These are phyloP conservation scores for Cutaneotrichosporon cutaneum DNA, from an alignment of 1,284 basidiomycete species.

Conservation along the genomic window DNA sequence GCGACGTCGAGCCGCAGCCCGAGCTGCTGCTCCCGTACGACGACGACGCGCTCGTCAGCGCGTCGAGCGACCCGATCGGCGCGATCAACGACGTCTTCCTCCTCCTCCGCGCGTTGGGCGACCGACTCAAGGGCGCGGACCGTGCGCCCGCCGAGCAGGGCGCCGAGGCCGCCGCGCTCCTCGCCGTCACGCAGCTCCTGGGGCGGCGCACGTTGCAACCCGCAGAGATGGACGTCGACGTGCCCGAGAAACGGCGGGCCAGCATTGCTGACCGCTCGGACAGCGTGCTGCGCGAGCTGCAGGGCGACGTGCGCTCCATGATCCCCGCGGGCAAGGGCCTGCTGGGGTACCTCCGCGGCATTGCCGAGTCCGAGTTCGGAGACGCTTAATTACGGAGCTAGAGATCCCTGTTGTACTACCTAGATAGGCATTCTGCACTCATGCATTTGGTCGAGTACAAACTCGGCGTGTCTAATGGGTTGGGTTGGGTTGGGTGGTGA, in stretches of 20 bases:
- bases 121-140: conserved; percentile 58
- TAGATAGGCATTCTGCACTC: background rate
- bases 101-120: conserved; percentile 52
- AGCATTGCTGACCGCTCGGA: conserved; percentile 8
- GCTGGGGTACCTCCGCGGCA: conserved; percentile 58
- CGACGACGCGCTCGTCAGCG: conserved; percentile 22
- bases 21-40: conserved; percentile 21
- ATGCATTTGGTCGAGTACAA: background rate
- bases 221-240: conserved; percentile 52
- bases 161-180: conserved; percentile 49
- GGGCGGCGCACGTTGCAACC: conserved; percentile 59
- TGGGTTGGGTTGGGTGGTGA: background rate
- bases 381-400: background rate
- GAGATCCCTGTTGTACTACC: background rate
- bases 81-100: conserved; percentile 67
- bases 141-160: conserved; percentile 56
- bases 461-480: background rate
- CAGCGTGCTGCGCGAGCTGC: conserved; percentile 63
- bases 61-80: conserved; percentile 38
- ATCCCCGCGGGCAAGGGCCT: conserved; percentile 59
- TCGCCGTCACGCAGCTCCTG: conserved; percentile 36
- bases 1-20: conserved; percentile 62
- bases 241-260: conserved; percentile 38
- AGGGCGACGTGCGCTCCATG: conserved; percentile 66
- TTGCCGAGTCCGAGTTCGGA: conserved; percentile 56